Percentiles rank a stretch among this genome's conserved stretches.
phyloP scores from a whole-genome alignment of 805 yeast species.

The Lipomyces yamadae region DNA sequence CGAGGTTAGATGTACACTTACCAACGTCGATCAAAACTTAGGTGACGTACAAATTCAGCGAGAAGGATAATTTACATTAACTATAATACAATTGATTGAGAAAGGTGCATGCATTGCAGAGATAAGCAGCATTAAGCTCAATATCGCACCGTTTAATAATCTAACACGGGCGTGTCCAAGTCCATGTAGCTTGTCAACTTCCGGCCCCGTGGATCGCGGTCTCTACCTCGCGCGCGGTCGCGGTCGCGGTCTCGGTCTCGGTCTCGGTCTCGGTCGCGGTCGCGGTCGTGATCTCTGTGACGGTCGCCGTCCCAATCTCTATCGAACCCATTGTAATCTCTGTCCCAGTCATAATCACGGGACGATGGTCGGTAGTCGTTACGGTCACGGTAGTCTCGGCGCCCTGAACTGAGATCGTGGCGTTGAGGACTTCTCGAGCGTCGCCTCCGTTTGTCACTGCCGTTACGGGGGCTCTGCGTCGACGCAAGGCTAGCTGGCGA shows the following conservation, averaged over 20 bases:
- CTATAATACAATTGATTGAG: constrained; percentile 2
- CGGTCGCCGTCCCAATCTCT: constrained; percentile 5
- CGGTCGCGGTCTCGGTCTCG: constrained; percentile 6
- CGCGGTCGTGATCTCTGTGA: constrained; percentile 17
- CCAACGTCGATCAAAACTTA: neutral
- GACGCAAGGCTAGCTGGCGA: constrained; percentile 2
- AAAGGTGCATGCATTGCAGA: constrained; percentile 4
- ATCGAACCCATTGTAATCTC: constrained; percentile 13
- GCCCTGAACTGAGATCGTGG: constrained; percentile 6
- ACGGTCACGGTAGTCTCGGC: constrained; percentile 26
- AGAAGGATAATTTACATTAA: constrained; percentile 6
- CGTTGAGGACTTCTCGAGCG: constrained; percentile 18
- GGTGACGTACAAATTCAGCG: neutral
- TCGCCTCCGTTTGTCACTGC: constrained; percentile 10
- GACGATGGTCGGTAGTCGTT: constrained; percentile 10
- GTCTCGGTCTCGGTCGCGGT: constrained; percentile 20
- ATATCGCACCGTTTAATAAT: constrained; percentile 15
- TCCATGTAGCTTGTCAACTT: constrained; percentile 31
- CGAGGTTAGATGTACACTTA: neutral
- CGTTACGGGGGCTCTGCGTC: neutral
- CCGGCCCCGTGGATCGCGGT: constrained; percentile 29
- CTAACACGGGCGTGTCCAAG: constrained; percentile 28
- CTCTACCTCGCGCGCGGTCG: constrained; percentile 15
- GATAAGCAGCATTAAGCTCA: neutral
- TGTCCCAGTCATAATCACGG: neutral